Evolutionary conservation across 768 basidiomycete species (phyloP), one percentile per base, ranked within the genome.

Genomic region (Mycena rosella): DNA sequence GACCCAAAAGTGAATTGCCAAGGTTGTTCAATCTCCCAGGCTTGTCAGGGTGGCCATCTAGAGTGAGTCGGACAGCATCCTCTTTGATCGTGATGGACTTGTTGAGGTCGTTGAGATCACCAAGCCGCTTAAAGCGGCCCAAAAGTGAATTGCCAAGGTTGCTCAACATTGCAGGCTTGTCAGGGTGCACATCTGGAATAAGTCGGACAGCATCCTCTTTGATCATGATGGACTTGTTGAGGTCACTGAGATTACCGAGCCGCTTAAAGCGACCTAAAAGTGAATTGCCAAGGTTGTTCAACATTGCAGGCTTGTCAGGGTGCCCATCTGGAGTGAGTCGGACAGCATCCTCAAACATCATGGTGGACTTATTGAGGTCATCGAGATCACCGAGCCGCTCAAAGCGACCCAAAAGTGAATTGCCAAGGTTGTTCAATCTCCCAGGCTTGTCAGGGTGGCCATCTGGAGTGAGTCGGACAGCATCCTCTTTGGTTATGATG

Each of bases 11-110:
- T 14, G 67, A 32, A 32, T 20, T 42, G 18, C 57, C 68, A 32
- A 47, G 45, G n/a, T 65, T 65, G 42, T 65, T 55, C 13, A 65
- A 45, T 17, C 40, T 32, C 5, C 14, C 15, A 18, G 64, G 40
- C 51, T 40, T n/a, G 32, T 60, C 51, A 18, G 52, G 64, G 45
- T 70, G 63, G 38, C 52, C 38, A 24, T 53, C 56, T 29, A 63
- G 63, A 15, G 63, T 55, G 29, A 55, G 38, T 4, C 10, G 11
- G 34, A 55, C 53, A 36, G 53, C 53, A 55, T 22, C 53, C 34
- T 55, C 11, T 3, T 38, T 7, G 5, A 30, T 34, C 20, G 18
- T 17, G 15, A 65, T 60, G 24, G 32, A 24, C 49, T 65, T 15
- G 17, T 60, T 49, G 22, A 69, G n/a, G 42, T 65, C 68, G 27